A percentile compares a stretch with the other conserved stretches of the same genome.
Evolutionary conservation across 768 basidiomycete species (phyloP).

Genomic region (Hortiboletus flavorubellus): DNA sequence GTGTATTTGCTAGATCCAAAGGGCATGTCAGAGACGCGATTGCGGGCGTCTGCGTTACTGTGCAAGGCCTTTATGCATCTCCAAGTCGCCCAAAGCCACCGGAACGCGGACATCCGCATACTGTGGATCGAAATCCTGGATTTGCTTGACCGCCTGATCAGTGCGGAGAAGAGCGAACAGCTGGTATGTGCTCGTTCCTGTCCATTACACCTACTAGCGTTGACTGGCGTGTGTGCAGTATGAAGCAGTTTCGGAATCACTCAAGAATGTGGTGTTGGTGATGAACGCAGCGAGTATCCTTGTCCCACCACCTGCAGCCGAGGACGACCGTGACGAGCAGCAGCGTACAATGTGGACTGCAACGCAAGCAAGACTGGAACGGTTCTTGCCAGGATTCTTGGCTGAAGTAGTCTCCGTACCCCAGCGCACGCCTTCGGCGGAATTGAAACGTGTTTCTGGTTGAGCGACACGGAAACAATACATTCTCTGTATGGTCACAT

Average conservation of each 20-base stretch:
- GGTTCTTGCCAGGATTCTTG: conserved; percentile 90
- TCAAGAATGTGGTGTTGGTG: conserved; percentile 95
- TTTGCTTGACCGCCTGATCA: conserved; percentile 85
- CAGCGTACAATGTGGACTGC: conserved; percentile 78
- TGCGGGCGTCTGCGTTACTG: conserved; percentile 83
- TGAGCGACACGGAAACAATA: conserved; percentile 8
- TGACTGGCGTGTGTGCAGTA: conserved; percentile 46
- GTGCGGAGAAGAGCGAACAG: conserved; percentile 78
- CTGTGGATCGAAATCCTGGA: conserved; percentile 91
- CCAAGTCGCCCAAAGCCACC: conserved; percentile 66
- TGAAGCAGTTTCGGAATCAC: conserved; percentile 93
- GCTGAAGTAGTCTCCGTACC: conserved; percentile 58
- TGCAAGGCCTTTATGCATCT: conserved; percentile 97
- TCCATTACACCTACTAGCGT: not conserved
- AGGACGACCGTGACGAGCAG: conserved; percentile 51
- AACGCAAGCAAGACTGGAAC: conserved; percentile 83
- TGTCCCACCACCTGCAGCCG: conserved; percentile 47
- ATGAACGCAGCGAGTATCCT: conserved; percentile 90
- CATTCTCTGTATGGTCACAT: conserved; percentile 3
- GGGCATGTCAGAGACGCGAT: conserved; percentile 88
- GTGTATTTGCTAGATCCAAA: conserved; percentile 73
- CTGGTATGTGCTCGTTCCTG: conserved; percentile 47
- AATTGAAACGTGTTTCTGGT: conserved; percentile 11
- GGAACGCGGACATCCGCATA: conserved; percentile 59
- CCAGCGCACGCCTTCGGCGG: conserved; percentile 3